Percentiles rank a stretch among this genome's conserved stretches.
phyloP scores from a whole-genome alignment of 2,329 filamentous ascomycete genomes.

The Ophiostoma tasmaniense region DNA sequence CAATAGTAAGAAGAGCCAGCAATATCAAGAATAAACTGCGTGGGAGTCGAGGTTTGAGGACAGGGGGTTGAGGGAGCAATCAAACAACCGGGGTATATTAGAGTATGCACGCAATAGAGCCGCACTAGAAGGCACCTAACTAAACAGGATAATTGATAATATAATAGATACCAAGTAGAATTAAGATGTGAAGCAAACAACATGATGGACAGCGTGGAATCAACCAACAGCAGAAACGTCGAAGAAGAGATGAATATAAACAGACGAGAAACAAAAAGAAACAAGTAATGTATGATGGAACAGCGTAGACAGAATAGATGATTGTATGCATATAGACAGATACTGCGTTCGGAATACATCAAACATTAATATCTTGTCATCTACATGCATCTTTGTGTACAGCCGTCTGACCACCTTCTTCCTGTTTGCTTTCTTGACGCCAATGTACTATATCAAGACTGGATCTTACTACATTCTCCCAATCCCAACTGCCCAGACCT shows the following conservation, averaged over 20 bases:
- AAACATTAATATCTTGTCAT: too few species aligned
- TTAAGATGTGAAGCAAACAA: not conserved
- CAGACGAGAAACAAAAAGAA: not conserved
- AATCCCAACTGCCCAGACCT: not conserved
- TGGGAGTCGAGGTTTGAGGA: not conserved
- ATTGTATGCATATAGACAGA: too few species aligned
- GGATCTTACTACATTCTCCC: not conserved
- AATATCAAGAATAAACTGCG: not conserved
- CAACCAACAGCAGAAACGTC: not conserved
- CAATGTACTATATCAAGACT: too few species aligned
- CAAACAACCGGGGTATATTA: not conserved
- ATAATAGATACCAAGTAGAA: too few species aligned
- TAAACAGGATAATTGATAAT: not conserved
- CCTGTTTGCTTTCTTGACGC: too few species aligned
- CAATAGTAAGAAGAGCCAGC: too few species aligned
- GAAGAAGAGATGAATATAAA: not conserved
- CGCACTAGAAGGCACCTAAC: not conserved
- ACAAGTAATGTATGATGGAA: not conserved
- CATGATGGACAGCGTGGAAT: not conserved
- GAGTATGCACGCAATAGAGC: constrained; percentile 1
- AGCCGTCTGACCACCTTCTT: too few species aligned
- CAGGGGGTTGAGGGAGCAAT: not conserved
- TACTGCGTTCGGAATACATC: too few species aligned
- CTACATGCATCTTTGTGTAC: too few species aligned
- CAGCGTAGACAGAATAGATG: too few species aligned